Base-by-base conservation (phyloP, 257 asterid species). In the Fraxinus americana region DNA sequence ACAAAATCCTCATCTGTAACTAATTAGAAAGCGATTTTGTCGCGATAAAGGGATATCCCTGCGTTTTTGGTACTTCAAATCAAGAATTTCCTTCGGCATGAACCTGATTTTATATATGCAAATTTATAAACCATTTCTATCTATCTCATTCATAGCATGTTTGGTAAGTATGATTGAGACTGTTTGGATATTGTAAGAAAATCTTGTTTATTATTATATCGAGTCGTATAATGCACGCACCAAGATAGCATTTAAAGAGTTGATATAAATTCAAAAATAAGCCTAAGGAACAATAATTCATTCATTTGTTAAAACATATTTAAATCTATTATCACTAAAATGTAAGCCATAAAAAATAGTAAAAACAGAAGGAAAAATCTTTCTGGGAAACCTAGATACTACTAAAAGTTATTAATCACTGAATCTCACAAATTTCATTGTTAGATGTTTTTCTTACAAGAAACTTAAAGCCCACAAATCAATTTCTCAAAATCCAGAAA, bases 1-100 rank as follows among this genome's bases (percentile, higher is more conserved):
- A 77, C 86, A 85, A 80, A 54, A 61, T 77, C 82, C 75, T 54
- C 79, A 75, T 75, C 52, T 23, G 43, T 30, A 34, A 74, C 81
- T 65, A 27, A 73, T 71, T 45, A 14, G 83, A 90, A 87, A 84
- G 91, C 93, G 82, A 80, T 69, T 69, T 74, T 76, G 65, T 79
- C 78, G 96, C 94, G 80, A 14, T 67, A 83, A 90, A 73, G 38
- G 97, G 87, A 81, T n/a, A 30, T 77, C 79, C 84, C 77, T 76
- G 85, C 88, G 74, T 83, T 82, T 87, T 80, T 72, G 67, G 84
- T 87, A 81, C 88, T 81, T 77, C 80, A 70, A 45, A 43, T 57
- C 8, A 12, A 48, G 25, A 25, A 7, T 39, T 63, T 30, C 30
- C 34, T 59, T 25, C 19, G 25, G 57, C 65, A 72, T 59, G 45